These are phyloP conservation scores for Alternaria longipes DNA, from an alignment of 2,329 filamentous ascomycete genomes.

Conservation along the genomic window DNA sequence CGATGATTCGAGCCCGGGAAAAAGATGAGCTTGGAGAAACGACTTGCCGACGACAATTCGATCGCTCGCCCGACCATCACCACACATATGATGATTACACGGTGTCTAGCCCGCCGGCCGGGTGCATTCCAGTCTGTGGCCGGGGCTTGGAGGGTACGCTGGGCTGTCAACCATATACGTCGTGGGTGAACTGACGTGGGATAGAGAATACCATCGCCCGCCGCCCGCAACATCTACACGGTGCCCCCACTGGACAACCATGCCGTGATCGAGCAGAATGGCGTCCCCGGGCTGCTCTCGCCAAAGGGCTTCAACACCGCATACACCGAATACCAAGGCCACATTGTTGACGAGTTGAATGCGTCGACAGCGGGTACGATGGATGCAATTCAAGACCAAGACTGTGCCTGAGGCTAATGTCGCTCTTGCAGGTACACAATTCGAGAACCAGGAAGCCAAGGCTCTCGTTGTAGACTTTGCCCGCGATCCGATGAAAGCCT, in stretches of 20 bases:
- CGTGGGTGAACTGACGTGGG: constrained; percentile 34
- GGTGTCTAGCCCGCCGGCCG: constrained; percentile 44
- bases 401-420: constrained; percentile 11
- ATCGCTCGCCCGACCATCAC: constrained; percentile 19
- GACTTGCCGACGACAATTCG: constrained; percentile 23
- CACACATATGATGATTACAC: constrained; percentile 47
- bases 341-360: constrained; percentile 81
- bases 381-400: not conserved
- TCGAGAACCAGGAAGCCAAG: constrained; percentile 69
- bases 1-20: constrained; percentile 26
- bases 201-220: constrained; percentile 35
- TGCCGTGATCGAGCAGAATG: constrained; percentile 57
- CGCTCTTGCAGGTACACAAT: constrained; percentile 65
- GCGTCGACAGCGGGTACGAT: constrained; percentile 71
- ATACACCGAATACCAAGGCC: constrained; percentile 82
- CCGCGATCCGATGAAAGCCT: constrained; percentile 78
- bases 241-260: constrained; percentile 62
- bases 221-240: constrained; percentile 50
- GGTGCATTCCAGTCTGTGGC: constrained; percentile 33
- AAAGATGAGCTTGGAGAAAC: constrained; percentile 31
- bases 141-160: constrained; percentile 35
- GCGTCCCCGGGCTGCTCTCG: constrained; percentile 76
- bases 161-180: constrained; percentile 7
- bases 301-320: constrained; percentile 75
- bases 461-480: constrained; percentile 78